Evolutionary conservation across 2,329 filamentous ascomycete genomes (phyloP).

Genomic region (Teratosphaeriaceae sp.): DNA sequence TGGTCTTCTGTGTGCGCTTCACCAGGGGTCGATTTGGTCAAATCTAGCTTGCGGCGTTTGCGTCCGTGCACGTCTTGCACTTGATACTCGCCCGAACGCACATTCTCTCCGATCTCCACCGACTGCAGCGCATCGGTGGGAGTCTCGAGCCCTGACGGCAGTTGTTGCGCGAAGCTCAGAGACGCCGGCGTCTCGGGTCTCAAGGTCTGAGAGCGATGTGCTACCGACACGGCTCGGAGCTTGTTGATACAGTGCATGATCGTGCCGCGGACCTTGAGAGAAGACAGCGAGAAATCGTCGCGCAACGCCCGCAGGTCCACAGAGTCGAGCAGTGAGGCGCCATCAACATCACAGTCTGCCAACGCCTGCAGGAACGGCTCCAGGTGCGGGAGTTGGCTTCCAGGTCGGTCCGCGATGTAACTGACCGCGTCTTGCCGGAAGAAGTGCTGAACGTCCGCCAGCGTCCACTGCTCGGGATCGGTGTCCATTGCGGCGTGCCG

Average conservation of each 20-base stretch:
- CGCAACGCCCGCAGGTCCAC: conserved; percentile 44
- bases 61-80: conserved; percentile 24
- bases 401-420: conserved; percentile 21
- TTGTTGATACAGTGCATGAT: conserved; percentile 53
- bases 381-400: conserved; percentile 45
- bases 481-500: conserved; percentile 31
- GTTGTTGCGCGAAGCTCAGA: conserved; percentile 2
- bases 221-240: conserved; percentile 38
- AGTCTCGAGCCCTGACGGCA: background rate
- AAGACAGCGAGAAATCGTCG: conserved; percentile 52
- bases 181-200: conserved; percentile 8
- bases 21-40: no score
- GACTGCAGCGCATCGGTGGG: conserved; percentile 1
- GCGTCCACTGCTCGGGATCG: conserved; percentile 71
- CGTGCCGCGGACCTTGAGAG: conserved; percentile 51
- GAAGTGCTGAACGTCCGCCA: conserved; percentile 59
- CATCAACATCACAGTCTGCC: conserved; percentile 58
- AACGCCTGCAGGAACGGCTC: conserved; percentile 49
- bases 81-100: conserved; percentile 20
- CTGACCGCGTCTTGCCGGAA: conserved; percentile 47
- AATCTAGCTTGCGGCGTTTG: conserved; percentile 30
- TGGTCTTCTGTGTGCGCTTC: no score
- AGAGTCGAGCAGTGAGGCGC: conserved; percentile 55
- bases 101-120: conserved; percentile 11
- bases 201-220: conserved; percentile 2